These are phyloP conservation scores for Collybia nuda DNA, from an alignment of 768 basidiomycete genomes.

Conservation along the genomic window DNA sequence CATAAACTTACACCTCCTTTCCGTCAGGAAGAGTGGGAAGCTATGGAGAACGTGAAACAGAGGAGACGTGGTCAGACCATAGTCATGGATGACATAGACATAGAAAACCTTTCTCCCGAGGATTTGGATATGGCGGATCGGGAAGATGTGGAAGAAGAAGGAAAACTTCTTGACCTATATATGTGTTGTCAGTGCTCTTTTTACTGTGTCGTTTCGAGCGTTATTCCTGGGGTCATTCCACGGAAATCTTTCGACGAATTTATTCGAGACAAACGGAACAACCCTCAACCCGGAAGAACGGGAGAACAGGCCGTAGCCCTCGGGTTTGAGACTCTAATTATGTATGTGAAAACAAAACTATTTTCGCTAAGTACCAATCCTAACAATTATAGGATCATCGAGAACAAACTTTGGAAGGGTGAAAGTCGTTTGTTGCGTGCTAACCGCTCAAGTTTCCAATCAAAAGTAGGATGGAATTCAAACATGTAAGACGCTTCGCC, in stretches of 20 bases:
- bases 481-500: slow-evolving; percentile 47
- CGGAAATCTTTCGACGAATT: slow-evolving; percentile 62
- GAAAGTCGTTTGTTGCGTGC: slow-evolving; percentile 61
- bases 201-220: slow-evolving; percentile 66
- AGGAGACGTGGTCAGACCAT: slow-evolving; percentile 43
- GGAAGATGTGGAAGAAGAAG: slow-evolving; percentile 43
- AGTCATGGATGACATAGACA: slow-evolving; percentile 38
- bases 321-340: slow-evolving; percentile 65
- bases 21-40: slow-evolving; percentile 60
- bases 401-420: slow-evolving; percentile 75
- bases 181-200: slow-evolving; percentile 84
- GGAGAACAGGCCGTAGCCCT: slow-evolving; percentile 53
- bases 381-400: slow-evolving; percentile 53
- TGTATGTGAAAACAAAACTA: slow-evolving; percentile 40
- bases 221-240: slow-evolving; percentile 75
- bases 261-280: slow-evolving; percentile 54
- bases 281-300: slow-evolving; percentile 56
- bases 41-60: slow-evolving; percentile 47
- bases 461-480: slow-evolving; percentile 66
- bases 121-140: slow-evolving; percentile 30
- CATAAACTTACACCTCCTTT: slow-evolving; percentile 62
- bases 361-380: too few relatives aligned
- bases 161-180: slow-evolving; percentile 71
- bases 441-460: slow-evolving; percentile 51
- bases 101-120: slow-evolving; percentile 37